A percentile compares a stretch with the other conserved stretches of the same genome.
phyloP scores from a whole-genome alignment of 495 filamentous ascomycete genomes.

The Penicillium robsamsonii region DNA sequence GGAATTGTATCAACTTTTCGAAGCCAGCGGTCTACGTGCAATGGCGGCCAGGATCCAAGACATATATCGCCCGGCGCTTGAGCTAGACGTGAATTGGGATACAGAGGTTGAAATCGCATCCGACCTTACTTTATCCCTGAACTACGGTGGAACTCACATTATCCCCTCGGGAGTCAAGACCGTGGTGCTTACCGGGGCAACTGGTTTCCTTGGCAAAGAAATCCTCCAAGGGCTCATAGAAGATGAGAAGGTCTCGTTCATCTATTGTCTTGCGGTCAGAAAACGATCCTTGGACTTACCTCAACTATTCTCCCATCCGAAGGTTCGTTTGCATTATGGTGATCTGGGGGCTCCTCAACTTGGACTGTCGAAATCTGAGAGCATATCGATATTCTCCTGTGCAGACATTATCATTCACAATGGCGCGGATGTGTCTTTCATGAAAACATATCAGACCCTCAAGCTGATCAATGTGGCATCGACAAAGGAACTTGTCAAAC shows the following conservation, averaged over 20 bases:
- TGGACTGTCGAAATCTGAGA: constrained; percentile 34
- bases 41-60: constrained; percentile 29
- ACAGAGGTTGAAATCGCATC: constrained; percentile 14
- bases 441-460: constrained; percentile 47
- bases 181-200: constrained; percentile 36
- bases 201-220: constrained; percentile 34
- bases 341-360: constrained; percentile 32
- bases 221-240: constrained; percentile 29
- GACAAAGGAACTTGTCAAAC: constrained; percentile 39
- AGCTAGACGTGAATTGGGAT: constrained; percentile 24
- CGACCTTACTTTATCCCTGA: neutral
- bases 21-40: constrained; percentile 30
- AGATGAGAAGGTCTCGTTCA: constrained; percentile 13
- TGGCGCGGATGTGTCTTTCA: constrained; percentile 50
- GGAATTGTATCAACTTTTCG: constrained; percentile 33
- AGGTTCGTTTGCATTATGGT: constrained; percentile 38
- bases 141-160: neutral
- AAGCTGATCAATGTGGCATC: constrained; percentile 41
- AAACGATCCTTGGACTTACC: constrained; percentile 5
- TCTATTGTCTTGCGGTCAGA: constrained; percentile 39
- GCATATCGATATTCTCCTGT: constrained; percentile 23
- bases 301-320: constrained; percentile 22
- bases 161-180: neutral
- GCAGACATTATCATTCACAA: constrained; percentile 52
- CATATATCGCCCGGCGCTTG: neutral